Evolutionary conservation across 768 basidiomycete genomes (phyloP), one percentile per base, ranked within the genome.

Genomic region (Roridomyces roridus): DNA sequence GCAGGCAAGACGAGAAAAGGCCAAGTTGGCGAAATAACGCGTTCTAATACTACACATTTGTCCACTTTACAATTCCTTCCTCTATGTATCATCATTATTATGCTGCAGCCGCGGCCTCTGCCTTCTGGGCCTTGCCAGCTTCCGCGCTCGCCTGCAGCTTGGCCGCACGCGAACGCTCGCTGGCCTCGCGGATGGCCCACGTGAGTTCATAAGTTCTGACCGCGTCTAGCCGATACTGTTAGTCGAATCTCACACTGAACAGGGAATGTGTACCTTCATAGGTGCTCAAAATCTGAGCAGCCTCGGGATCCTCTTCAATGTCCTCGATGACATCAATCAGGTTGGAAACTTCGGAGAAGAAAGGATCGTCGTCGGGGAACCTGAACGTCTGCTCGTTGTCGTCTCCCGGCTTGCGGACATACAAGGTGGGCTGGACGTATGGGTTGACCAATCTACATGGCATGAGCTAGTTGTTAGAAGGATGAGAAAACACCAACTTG

Each of bases 341-440:
- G 73, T 92, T 91, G 36, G 92, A 94, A 39, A 85, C 82, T 74
- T 96, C 95, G 21, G 94, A 94, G 83, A 96, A 96, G 84, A 94
- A 95, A 5, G 93, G 92, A 67, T 95, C 93, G 66, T 95, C 93
- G 46, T 91, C 86, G 17, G 82, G 82, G 78, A 94, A 94, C 39
- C 77, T 78, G 65, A 85, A 76, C 26, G 77, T 79, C 65, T 90
- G 86, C 64, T 92, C 91, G 49, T 80, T 74, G 67, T 94, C 91
- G 67, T 87, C 88, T 49, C 90, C 93, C 5, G 92, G 92, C 67
- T 80, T 85, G 66, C 96, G 92, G 62, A 98, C 80, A 69, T 89
- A 88, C 29, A 98, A 85, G 6, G 91, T 81, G 6, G 96, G 96
- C 65, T 89, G 85, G 52, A 96, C 92, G 75, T 98, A 98, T 17